phyloP scores from a whole-genome alignment of 2,329 filamentous ascomycete genomes.

The Colletotrichum falcatum region DNA sequence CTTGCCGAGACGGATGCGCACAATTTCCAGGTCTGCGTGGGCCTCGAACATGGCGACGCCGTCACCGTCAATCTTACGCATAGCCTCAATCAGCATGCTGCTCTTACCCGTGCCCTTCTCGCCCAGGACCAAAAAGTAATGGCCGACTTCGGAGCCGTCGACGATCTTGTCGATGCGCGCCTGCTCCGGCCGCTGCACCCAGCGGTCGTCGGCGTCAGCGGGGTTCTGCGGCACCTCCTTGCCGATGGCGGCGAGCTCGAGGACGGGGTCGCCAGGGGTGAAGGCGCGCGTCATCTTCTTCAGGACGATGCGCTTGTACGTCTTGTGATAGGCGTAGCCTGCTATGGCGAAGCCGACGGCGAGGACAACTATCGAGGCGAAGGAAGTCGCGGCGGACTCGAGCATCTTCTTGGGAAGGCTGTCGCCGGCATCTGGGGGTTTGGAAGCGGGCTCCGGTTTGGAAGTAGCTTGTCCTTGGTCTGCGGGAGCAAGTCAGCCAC shows the following conservation, averaged over 20 bases:
- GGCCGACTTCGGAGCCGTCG: slow-evolving; percentile 76
- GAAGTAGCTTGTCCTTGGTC: slow-evolving; percentile 14
- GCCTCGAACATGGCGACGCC: slow-evolving; percentile 96
- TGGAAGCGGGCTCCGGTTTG: neutral
- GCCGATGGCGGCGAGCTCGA: slow-evolving; percentile 79
- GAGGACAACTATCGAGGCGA: slow-evolving; percentile 79
- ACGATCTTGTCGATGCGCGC: slow-evolving; percentile 85
- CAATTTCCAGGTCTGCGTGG: slow-evolving; percentile 94
- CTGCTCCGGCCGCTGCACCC: slow-evolving; percentile 90
- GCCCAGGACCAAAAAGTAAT: slow-evolving; percentile 92
- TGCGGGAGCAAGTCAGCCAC: slow-evolving; percentile 19
- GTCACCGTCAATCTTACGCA: slow-evolving; percentile 91
- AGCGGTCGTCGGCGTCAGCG: slow-evolving; percentile 69
- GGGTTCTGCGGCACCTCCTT: slow-evolving; percentile 64
- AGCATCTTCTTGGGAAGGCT: slow-evolving; percentile 71
- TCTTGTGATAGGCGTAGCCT: slow-evolving; percentile 82
- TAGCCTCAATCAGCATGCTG: slow-evolving; percentile 94
- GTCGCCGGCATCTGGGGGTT: slow-evolving; percentile 47
- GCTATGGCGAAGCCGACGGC: slow-evolving; percentile 74
- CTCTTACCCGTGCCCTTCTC: slow-evolving; percentile 98
- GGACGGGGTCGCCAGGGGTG: slow-evolving; percentile 88
- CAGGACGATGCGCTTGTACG: slow-evolving; percentile 92
- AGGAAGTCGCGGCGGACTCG: slow-evolving; percentile 80
- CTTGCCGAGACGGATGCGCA: slow-evolving; percentile 91
- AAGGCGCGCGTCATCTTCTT: slow-evolving; percentile 94